Percentiles rank a stretch among this genome's conserved stretches.
These are phyloP conservation scores for Yamadazyma akitaensis DNA, from an alignment of 805 yeast species.

Conservation along the genomic window DNA sequence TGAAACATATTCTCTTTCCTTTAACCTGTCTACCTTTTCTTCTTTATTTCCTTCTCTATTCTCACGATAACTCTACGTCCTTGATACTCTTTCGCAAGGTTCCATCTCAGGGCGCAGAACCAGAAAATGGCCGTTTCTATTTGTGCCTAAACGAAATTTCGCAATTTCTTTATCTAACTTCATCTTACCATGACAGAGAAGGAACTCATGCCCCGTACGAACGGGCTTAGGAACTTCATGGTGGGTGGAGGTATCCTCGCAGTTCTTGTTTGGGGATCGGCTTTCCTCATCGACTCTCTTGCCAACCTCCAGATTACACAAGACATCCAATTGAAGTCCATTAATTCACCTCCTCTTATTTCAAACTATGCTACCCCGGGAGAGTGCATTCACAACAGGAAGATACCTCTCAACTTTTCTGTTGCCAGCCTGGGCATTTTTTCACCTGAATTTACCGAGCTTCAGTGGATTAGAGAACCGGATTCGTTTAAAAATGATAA, in stretches of 20 bases:
- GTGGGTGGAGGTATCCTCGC: slow-evolving; percentile 20
- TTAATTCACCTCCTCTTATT: slow-evolving; percentile 4
- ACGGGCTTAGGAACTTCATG: background rate
- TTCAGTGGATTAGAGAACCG: slow-evolving; percentile 69
- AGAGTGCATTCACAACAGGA: slow-evolving; percentile 12
- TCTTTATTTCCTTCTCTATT: background rate
- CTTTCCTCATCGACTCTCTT: slow-evolving; percentile 25
- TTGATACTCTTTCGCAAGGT: too few relatives aligned
- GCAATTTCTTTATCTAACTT: background rate
- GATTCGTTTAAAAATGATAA: slow-evolving; percentile 50
- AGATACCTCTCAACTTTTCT: slow-evolving; percentile 26
- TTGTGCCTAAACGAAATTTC: background rate
- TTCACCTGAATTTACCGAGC: slow-evolving; percentile 45
- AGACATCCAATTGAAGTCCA: background rate
- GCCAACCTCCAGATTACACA: slow-evolving; percentile 12
- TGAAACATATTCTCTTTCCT: too few relatives aligned
- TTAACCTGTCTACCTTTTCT: background rate
- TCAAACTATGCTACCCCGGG: slow-evolving; percentile 5
- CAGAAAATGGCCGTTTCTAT: background rate
- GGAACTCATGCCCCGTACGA: background rate
- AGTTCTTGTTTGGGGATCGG: slow-evolving; percentile 36
- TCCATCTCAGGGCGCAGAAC: background rate
- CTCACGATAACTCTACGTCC: too few relatives aligned
- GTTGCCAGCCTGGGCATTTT: slow-evolving; percentile 54
- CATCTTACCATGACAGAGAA: slow-evolving; percentile 2